Evolutionary conservation across 495 filamentous ascomycete species (phyloP).

Genomic region (Jackrogersella minutella): DNA sequence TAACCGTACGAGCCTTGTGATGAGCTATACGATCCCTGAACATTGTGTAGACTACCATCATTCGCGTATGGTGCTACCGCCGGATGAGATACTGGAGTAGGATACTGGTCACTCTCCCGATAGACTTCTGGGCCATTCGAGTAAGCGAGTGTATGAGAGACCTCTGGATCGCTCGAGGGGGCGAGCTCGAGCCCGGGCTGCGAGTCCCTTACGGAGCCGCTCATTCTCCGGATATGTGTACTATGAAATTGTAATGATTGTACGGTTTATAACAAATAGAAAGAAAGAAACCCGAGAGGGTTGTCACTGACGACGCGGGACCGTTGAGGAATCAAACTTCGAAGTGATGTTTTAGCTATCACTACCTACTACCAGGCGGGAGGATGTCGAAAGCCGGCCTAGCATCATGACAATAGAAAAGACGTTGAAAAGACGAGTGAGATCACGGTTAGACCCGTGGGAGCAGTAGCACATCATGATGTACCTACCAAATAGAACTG

Average conservation of each 20-base stretch:
- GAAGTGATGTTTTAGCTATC: not conserved
- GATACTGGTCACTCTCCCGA: not conserved
- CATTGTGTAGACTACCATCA: not conserved
- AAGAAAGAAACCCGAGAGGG: not conserved
- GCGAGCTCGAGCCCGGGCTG: slow-evolving; percentile 30
- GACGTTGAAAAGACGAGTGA: not conserved
- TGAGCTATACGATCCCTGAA: not conserved
- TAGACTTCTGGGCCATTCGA: too few species aligned
- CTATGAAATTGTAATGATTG: not conserved
- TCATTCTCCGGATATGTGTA: slow-evolving; percentile 1
- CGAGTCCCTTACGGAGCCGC: not conserved
- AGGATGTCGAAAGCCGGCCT: not conserved
- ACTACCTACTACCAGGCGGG: not conserved
- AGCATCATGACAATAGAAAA: slow-evolving; percentile 11
- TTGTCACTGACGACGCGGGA: not conserved
- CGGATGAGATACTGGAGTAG: not conserved
- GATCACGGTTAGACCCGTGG: not conserved
- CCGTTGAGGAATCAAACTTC: not conserved
- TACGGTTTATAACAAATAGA: not conserved
- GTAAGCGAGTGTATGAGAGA: not conserved
- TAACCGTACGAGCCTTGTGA: not conserved
- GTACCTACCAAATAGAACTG: not conserved
- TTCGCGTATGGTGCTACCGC: not conserved
- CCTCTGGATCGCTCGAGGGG: slow-evolving; percentile 12
- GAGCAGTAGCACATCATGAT: not conserved